These are phyloP conservation scores for Metarhizium guizhouense DNA, from an alignment of 2,329 filamentous ascomycete genomes.

Conservation along the genomic window DNA sequence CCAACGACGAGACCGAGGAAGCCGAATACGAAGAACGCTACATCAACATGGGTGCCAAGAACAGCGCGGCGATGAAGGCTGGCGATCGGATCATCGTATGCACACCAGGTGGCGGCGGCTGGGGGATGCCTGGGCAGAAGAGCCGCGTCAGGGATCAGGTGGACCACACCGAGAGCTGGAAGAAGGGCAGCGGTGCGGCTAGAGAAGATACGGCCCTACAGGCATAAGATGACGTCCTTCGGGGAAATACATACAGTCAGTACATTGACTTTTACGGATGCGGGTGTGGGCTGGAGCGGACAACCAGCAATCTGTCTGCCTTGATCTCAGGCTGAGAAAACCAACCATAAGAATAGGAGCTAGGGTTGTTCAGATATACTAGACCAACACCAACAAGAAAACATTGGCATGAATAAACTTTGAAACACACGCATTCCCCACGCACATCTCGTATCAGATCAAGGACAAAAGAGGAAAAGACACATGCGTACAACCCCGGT, in stretches of 20 bases:
- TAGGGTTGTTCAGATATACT: not conserved
- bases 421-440: not conserved
- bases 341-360: not conserved
- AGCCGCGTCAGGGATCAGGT: conserved; percentile 37
- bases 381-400: not conserved
- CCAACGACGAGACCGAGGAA: conserved; percentile 19
- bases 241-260: not conserved
- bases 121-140: conserved; percentile 53
- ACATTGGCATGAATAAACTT: not conserved
- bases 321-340: not conserved
- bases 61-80: conserved; percentile 65
- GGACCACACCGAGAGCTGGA: conserved; percentile 49
- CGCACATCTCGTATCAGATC: not conserved
- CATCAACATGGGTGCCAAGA: conserved; percentile 72
- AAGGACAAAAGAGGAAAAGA: not conserved
- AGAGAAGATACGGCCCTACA: conserved; percentile 52
- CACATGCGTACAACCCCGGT: not conserved
- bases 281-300: not conserved
- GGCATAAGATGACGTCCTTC: conserved; percentile 24
- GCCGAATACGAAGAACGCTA: conserved; percentile 47
- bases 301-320: not conserved
- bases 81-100: conserved; percentile 71
- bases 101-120: conserved; percentile 73
- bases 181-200: conserved; percentile 46
- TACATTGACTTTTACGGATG: not conserved